Base-by-base conservation (phyloP, 306 rosid genomes). In the Prunus dulcis region DNA sequence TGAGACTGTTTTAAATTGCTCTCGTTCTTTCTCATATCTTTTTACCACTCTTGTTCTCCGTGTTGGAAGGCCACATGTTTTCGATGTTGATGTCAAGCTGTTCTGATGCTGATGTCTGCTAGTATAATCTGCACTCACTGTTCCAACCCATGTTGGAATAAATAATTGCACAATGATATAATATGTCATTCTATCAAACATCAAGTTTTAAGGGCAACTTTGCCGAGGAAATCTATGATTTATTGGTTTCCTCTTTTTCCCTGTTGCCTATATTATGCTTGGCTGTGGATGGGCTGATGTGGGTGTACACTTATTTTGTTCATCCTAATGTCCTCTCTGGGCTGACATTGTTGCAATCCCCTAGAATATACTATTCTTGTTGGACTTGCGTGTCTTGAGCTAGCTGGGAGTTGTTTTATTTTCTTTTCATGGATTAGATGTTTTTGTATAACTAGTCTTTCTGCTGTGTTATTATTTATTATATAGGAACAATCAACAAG, bases 221-320 rank as follows among this genome's bases (percentile, higher is more conserved):
- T 91, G 91, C 92, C 80, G 86, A 84, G 88, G 91, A 72, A 45
- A 74, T 70, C 15, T 9, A 67, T 75, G 8, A 12, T 23, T 38
- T 62, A 27, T 87, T 77, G 88, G 72, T 86, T 76, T 47, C 88
- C 88, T 82, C 89, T 78, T 88, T 69, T 89, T 86, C 92, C 94
- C 86, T 88, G 91, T 89, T 89, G 90, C 91, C 87, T 66, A 88
- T 9, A 89, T 19, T 69, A 30, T 27, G 15, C 53, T 75, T n/a
- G 79, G 78, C 60, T 12, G 19, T 62, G 9, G 25, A 56, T 72
- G 82, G 69, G 71, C 49, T 51, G 60, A 70, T 69, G 68, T 58
- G 76, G 76, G 68, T 67, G 56, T 84, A 74, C 80, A 27, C 57
- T 55, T 71, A 18, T 2, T 0, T 45, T 74, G 69, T 61, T 64